Evolutionary conservation across 805 yeast genomes (phyloP).

Genomic region (Sugiyamaella qingdaonensis): DNA sequence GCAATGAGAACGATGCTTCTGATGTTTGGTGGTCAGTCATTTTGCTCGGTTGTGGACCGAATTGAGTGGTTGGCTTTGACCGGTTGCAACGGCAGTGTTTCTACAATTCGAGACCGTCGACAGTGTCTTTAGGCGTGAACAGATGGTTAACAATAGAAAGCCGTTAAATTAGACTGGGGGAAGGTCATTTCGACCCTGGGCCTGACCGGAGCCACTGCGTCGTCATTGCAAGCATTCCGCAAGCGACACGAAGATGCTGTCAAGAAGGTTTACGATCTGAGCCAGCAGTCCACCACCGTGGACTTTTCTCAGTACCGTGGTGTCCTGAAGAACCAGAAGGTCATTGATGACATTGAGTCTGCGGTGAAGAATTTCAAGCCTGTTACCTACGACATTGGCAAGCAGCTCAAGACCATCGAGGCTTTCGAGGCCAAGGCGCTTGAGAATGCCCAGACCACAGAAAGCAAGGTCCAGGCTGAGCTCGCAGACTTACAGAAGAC

Average conservation of each 20-base stretch:
- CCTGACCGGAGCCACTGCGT: constrained; percentile 86
- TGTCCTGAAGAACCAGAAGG: constrained; percentile 72
- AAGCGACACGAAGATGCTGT: constrained; percentile 98
- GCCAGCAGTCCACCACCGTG: constrained; percentile 68
- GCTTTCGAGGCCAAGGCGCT: constrained; percentile 93
- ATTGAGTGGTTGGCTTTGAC: no score
- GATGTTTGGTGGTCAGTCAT: no score
- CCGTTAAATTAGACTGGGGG: constrained; percentile 93
- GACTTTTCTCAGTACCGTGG: constrained; percentile 80
- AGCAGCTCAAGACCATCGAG: constrained; percentile 87
- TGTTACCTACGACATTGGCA: constrained; percentile 76
- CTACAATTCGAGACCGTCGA: no score
- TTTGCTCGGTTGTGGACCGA: no score
- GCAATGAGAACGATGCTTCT: no score
- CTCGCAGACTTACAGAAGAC: constrained; percentile 81
- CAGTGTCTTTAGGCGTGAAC: not conserved
- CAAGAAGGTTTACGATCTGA: constrained; percentile 66
- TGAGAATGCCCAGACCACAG: constrained; percentile 92
- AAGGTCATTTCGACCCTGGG: constrained; percentile 84
- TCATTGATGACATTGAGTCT: constrained; percentile 75
- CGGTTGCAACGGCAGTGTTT: no score
- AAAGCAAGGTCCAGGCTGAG: constrained; percentile 81
- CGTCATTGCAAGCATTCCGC: constrained; percentile 85
- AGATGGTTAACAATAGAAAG: constrained; percentile 24
- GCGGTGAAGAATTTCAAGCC: constrained; percentile 77